Conservation (phyloP, 495 filamentous ascomycete species). For the Aspergillus haitiensis region DNA sequence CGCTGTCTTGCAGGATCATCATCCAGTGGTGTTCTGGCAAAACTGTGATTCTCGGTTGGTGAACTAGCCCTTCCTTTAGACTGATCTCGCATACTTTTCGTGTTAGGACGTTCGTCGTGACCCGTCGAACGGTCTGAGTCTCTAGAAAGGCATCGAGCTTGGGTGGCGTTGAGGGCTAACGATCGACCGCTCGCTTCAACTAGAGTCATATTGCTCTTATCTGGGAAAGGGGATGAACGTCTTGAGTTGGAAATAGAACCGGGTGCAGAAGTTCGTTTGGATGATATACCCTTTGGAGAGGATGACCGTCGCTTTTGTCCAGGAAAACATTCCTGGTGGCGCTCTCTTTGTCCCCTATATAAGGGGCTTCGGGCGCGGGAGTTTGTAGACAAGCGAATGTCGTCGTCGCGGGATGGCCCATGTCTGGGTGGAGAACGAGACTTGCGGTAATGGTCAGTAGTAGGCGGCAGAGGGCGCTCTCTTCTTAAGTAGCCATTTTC, state of each 20-base stretch:
- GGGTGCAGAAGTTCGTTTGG: slow-evolving; percentile 33
- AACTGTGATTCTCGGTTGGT: slow-evolving; percentile 8
- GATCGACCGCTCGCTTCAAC: slow-evolving; percentile 30
- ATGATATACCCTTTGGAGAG: slow-evolving; percentile 30
- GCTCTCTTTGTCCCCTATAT: slow-evolving; percentile 23
- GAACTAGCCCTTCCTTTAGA: slow-evolving; percentile 14
- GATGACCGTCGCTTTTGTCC: slow-evolving; percentile 29
- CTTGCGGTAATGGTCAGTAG: slow-evolving; percentile 27
- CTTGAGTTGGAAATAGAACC: slow-evolving; percentile 43
- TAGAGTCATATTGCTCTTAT: slow-evolving; percentile 24
- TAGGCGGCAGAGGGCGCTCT: slow-evolving; percentile 22
- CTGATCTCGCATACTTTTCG: slow-evolving; percentile 7
- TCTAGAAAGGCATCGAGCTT: slow-evolving; percentile 10
- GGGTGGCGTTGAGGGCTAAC: slow-evolving; percentile 22
- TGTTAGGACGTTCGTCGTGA: slow-evolving; percentile 8
- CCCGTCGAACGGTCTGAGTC: slow-evolving; percentile 7
- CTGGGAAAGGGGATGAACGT: slow-evolving; percentile 39
- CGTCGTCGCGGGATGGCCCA: slow-evolving; percentile 17
- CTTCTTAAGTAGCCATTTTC: slow-evolving; percentile 29
- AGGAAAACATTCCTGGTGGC: slow-evolving; percentile 11
- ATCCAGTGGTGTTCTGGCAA: slow-evolving; percentile 8
- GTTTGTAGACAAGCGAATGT: slow-evolving; percentile 15
- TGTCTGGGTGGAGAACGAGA: slow-evolving; percentile 35
- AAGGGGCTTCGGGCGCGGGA: slow-evolving; percentile 32
- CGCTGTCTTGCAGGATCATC: slow-evolving; percentile 6